These are phyloP conservation scores for Diaporthe sp. DNA, from an alignment of 2,329 filamentous ascomycete genomes.

Conservation along the genomic window DNA sequence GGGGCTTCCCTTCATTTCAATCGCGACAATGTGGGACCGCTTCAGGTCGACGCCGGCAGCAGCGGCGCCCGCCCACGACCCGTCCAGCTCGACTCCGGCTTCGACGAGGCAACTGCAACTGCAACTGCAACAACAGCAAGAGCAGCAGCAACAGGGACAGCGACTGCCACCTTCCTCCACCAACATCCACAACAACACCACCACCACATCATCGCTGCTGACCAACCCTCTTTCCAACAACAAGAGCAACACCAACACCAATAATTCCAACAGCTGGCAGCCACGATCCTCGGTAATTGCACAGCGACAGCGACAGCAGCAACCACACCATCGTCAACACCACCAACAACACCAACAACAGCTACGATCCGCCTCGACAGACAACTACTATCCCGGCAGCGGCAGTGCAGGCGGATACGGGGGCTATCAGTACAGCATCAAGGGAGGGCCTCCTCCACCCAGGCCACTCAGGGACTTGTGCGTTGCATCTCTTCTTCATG, in stretches of 20 bases:
- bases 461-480: conserved; percentile 30
- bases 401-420: conserved; percentile 9
- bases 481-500: background rate
- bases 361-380: conserved; percentile 18
- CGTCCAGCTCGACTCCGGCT: background rate
- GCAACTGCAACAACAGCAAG: background rate
- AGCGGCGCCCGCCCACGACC: background rate
- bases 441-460: conserved; percentile 28
- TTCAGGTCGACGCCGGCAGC: conserved; percentile 2
- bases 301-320: conserved; percentile 23
- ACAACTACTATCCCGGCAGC: conserved; percentile 5
- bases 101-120: background rate
- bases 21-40: conserved; percentile 26
- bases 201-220: background rate
- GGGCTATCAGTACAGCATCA: conserved; percentile 20
- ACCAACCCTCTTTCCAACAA: background rate
- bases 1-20: conserved; percentile 19
- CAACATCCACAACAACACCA: conserved; percentile 10
- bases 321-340: conserved; percentile 14
- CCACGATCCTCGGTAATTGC: conserved; percentile 29
- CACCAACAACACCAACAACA: background rate
- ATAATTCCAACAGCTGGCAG: conserved; percentile 28
- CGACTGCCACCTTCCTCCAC: background rate
- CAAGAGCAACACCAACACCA: background rate
- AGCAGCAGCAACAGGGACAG: background rate